Evolutionary conservation across 2,329 filamentous ascomycete species (phyloP), one percentile per base, ranked within the genome.

Genomic region (Colletotrichum musae): DNA sequence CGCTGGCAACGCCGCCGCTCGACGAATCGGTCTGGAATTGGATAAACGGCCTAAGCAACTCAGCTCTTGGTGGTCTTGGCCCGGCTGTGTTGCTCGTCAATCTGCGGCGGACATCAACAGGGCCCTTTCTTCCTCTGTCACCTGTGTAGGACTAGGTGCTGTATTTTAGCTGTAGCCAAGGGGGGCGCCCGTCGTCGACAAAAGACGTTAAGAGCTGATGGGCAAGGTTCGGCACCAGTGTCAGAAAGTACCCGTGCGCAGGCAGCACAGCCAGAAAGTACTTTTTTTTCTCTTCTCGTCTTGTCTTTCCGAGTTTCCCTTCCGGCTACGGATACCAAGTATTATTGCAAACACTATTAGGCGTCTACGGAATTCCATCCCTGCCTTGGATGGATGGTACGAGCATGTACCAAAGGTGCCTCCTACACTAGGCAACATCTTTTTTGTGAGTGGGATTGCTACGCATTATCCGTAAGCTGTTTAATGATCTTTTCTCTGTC

Each of bases 221-320:
- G 32, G 61, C 54, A 57, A 66, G 62, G 67, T 70, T 58, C 48
- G 62, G 52, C 62, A n/a, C 62, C 67, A 61, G 67, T 67, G 62
- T 70, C 67, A 67, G 56, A 67, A 57, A 57, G 67, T 70, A 66
- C 43, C 62, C 62, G 67, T 70, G 67, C 67, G 62, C 51, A 57
- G 62, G 36, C 51, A 67, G 56, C 62, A 47, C 45, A 39, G 56
- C 62, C 41, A 51, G 36, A 57, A 24, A 24, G 45, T 57, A 66
- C 56, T 21, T 60, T 43, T n/a, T 4, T 15, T 43, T 66, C 32
- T 12, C 10, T 36, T 24, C 21, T 24, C 21, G 21, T 24, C 21
- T 24, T 24, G 21, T 24, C 21, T 24, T 24, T 24, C 21, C 21
- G 21, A 24, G 21, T 15, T 43, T 66, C 32, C 3, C 10, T 36